Evolutionary conservation across 805 yeast species (phyloP).

Genomic region (Blastobotrys robertii): DNA sequence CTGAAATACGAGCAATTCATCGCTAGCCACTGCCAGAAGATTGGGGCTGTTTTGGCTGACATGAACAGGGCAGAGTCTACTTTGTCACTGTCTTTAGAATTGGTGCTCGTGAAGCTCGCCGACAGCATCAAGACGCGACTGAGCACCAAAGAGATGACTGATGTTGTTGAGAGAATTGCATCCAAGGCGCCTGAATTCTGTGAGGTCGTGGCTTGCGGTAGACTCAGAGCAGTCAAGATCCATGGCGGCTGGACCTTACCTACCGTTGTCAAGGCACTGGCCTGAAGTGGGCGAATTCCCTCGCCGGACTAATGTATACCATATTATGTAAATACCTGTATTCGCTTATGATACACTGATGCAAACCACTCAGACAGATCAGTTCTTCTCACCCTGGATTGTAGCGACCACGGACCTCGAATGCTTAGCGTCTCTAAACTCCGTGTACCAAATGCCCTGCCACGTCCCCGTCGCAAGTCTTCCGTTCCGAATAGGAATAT

Average conservation of each 20-base stretch:
- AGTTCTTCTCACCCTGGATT: constrained; percentile 43
- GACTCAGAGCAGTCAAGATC: constrained; percentile 16
- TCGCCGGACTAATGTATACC: background rate
- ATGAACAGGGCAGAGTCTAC: too few species aligned
- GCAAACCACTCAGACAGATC: background rate
- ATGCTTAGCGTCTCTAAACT: constrained; percentile 58
- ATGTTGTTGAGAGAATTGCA: constrained; percentile 17
- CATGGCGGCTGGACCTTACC: constrained; percentile 6
- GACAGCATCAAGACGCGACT: constrained; percentile 15
- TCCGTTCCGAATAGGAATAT: constrained; percentile 65
- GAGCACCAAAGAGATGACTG: constrained; percentile 17
- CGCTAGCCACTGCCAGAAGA: constrained; percentile 17
- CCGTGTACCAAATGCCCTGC: constrained; percentile 76
- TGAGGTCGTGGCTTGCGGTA: constrained; percentile 16
- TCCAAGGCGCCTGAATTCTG: constrained; percentile 19
- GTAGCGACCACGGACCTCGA: constrained; percentile 63
- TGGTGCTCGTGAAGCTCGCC: constrained; percentile 16
- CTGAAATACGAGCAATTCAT: constrained; percentile 14
- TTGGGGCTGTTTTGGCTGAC: too few species aligned
- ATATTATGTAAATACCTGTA: background rate
- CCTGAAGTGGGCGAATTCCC: background rate
- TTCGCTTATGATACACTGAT: background rate
- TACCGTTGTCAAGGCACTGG: background rate
- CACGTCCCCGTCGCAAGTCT: constrained; percentile 65
- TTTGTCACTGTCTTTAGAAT: constrained; percentile 8